Percentiles rank a stretch among this genome's conserved stretches.
Conservation (phyloP, 2,329 filamentous ascomycete genomes). For the Fusarium nurragi region DNA sequence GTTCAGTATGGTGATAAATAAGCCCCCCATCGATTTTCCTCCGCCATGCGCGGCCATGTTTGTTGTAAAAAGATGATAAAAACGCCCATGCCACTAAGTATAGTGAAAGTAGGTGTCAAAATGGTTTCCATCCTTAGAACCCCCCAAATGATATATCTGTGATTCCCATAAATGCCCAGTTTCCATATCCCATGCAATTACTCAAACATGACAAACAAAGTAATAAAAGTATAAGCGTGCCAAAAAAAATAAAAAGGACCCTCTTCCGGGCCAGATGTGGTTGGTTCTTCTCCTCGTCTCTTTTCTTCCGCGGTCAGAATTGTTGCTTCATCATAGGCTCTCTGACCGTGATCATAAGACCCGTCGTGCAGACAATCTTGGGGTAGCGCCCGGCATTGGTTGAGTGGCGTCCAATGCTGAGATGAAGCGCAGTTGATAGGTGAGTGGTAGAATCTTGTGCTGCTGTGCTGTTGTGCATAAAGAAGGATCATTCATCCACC, state of each 20-base stretch:
- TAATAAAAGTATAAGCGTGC: conserved; percentile 21
- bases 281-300: conserved; percentile 8
- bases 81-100: conserved; percentile 36
- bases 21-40: neutral
- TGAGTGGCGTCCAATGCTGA: conserved; percentile 36
- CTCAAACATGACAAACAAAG: conserved; percentile 4
- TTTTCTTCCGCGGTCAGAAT: neutral
- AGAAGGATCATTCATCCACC: neutral
- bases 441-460: conserved; percentile 9
- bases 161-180: conserved; percentile 35
- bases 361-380: conserved; percentile 10
- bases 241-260: conserved; percentile 19
- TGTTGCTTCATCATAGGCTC: conserved; percentile 14
- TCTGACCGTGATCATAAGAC: conserved; percentile 27
- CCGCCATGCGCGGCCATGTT: conserved; percentile 13
- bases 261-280: conserved; percentile 22
- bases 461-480: neutral
- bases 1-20: conserved; percentile 2
- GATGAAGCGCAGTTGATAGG: neutral
- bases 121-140: conserved; percentile 11
- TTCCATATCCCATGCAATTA: conserved; percentile 30
- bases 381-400: conserved; percentile 21
- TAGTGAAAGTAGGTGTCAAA: conserved; percentile 13
- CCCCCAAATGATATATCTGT: conserved; percentile 35
- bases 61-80: conserved; percentile 6